These are phyloP conservation scores for Suhomyces prunicola DNA, from an alignment of 805 yeast genomes.

Conservation along the genomic window DNA sequence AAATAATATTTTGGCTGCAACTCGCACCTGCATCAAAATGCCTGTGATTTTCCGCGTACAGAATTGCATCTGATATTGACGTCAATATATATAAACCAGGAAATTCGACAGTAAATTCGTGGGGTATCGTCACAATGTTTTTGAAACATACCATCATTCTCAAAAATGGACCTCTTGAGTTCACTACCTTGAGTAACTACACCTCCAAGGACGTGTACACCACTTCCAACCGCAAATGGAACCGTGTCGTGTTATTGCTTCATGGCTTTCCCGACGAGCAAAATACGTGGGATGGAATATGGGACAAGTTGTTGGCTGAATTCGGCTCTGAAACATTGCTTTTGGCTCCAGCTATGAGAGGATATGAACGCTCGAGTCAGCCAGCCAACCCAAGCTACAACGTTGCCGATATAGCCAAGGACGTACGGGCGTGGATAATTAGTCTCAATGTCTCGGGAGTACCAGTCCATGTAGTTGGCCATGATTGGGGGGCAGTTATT, in stretches of 20 bases:
- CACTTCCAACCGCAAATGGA: conserved; percentile 3
- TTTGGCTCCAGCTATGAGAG: conserved; percentile 36
- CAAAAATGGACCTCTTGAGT: conserved; percentile 14
- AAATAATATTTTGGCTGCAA: background rate
- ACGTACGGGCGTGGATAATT: conserved; percentile 32
- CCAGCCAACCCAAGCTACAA: conserved; percentile 23
- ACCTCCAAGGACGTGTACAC: conserved; percentile 14
- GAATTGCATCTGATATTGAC: background rate
- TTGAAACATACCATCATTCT: conserved; percentile 1
- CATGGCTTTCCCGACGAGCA: conserved; percentile 36
- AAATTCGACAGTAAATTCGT: background rate
- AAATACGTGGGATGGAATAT: conserved; percentile 22
- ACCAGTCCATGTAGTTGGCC: conserved; percentile 40
- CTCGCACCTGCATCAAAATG: background rate
- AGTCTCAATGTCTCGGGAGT: conserved; percentile 13
- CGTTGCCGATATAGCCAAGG: conserved; percentile 30
- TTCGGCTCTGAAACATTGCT: conserved; percentile 11
- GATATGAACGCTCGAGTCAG: conserved; percentile 35
- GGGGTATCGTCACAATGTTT: background rate
- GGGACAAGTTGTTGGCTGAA: conserved; percentile 17
- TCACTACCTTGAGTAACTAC: conserved; percentile 19
- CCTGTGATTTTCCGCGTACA: background rate
- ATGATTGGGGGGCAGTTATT: conserved; percentile 44
- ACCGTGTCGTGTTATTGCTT: conserved; percentile 7
- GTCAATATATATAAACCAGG: background rate